Evolutionary conservation across 2,329 filamentous ascomycete species (phyloP), one percentile per base, ranked within the genome.

Genomic region (Rutstroemia sp.): DNA sequence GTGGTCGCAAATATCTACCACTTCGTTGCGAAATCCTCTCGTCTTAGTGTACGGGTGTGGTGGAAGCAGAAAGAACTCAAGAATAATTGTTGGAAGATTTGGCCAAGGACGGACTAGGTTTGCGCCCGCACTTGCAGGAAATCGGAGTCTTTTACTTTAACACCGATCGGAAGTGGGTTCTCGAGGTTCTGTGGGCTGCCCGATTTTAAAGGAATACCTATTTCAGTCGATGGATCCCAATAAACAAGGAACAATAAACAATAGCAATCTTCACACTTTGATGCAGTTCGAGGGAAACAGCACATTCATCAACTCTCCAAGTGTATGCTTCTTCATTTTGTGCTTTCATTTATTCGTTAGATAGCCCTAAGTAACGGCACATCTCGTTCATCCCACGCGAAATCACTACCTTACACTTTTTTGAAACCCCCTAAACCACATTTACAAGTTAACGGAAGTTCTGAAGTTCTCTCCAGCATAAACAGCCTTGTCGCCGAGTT

Each of bases 401-500:
- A 18, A 37, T 52, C 25, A 12, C 49, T 47, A 38, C 39, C 41
- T 9, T 42, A 42, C 30, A 42, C 16, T 52, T 52, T 52, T 47
- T 52, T 25, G 41, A 25, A 46, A n/a, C n/a, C 27, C 23, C 54
- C 21, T 46, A 46, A 19, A n/a, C 19, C 21, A 48, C 9, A 42
- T 74, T 85, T 90, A 95, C 77, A 96, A 75, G 80, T 89, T 92
- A 70, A 96, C 87, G 62, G 92, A 78, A 68, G 78, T 91, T 79
- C 92, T 88, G 90, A 97, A 99, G 72, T 90, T 91, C 71, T 81
- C 77, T 67, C 94, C 94, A 67, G 92, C 92, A 74, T 92, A 99
- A 77, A 97, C 72, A 67, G 92, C 94, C 70, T 94, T 87, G 70
- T 85, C 82, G 69, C 92, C 92, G 64, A 99, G 87, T 83, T 99